A percentile compares a stretch with the other conserved stretches of the same genome.
Evolutionary conservation across 2,329 filamentous ascomycete species (phyloP).

Genomic region (Aciculosporium take): DNA sequence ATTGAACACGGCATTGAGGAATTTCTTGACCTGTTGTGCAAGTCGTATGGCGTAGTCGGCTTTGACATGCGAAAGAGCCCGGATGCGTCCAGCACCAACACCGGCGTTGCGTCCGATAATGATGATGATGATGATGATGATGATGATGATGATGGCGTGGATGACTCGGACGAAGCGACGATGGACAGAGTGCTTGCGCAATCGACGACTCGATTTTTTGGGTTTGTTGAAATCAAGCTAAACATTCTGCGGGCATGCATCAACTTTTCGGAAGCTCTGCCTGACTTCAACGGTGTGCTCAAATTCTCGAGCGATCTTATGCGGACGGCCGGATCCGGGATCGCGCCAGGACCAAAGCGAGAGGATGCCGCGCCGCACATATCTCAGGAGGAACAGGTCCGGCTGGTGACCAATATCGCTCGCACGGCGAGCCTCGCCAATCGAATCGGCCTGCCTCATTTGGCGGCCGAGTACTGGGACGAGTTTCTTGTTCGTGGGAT

Average conservation of each 20-base stretch:
- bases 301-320: conserved; percentile 75
- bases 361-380: conserved; percentile 59
- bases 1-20: conserved; percentile 52
- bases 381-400: conserved; percentile 67
- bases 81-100: conserved; percentile 7
- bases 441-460: conserved; percentile 53
- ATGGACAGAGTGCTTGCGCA: conserved; percentile 46
- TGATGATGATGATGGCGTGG: conserved; percentile 12
- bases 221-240: conserved; percentile 66
- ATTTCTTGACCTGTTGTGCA: conserved; percentile 46
- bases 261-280: conserved; percentile 83
- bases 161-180: conserved; percentile 37
- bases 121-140: too few species aligned
- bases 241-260: conserved; percentile 83
- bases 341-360: conserved; percentile 56
- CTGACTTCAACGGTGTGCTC: conserved; percentile 82
- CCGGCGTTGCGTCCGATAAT: too few species aligned
- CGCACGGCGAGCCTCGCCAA: conserved; percentile 68
- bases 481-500: conserved; percentile 78
- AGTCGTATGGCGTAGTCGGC: conserved; percentile 48
- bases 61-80: conserved; percentile 24
- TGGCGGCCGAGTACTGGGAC: conserved; percentile 88
- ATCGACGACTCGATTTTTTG: conserved; percentile 50
- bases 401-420: conserved; percentile 71
- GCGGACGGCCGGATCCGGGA: conserved; percentile 64